Conservation (phyloP, 2,329 filamentous ascomycete genomes). For the Talaromyces piceae region DNA sequence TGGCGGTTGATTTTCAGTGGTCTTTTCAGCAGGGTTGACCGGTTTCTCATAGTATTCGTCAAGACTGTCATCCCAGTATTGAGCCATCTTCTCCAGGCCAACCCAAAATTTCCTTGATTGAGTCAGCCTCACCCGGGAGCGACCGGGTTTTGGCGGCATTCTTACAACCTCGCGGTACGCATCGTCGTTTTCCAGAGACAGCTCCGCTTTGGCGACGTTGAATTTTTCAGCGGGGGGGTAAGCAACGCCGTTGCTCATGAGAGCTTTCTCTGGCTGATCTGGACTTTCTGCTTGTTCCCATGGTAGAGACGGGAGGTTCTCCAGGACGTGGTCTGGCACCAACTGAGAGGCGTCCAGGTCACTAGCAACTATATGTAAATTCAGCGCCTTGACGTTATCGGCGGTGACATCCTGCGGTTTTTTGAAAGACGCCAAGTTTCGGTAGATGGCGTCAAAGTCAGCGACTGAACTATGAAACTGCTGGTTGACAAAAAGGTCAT, state of each 20-base stretch:
- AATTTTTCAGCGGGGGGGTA: slow-evolving; percentile 44
- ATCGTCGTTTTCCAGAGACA: slow-evolving; percentile 49
- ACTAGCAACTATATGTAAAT: slow-evolving; percentile 31
- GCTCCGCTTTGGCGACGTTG: slow-evolving; percentile 42
- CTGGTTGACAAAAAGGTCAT: slow-evolving; percentile 31
- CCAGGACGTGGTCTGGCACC: slow-evolving; percentile 27
- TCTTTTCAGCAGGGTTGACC: slow-evolving; percentile 13
- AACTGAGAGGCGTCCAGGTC: slow-evolving; percentile 31
- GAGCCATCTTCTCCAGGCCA: slow-evolving; percentile 50
- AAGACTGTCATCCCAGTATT: slow-evolving; percentile 55
- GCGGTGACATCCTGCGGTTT: slow-evolving; percentile 34
- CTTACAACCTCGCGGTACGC: slow-evolving; percentile 51
- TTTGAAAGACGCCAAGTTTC: slow-evolving; percentile 37
- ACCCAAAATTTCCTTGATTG: slow-evolving; percentile 56
- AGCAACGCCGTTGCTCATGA: slow-evolving; percentile 43
- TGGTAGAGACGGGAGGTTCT: slow-evolving; percentile 30
- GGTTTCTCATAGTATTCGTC: slow-evolving; percentile 48
- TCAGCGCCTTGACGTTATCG: slow-evolving; percentile 34
- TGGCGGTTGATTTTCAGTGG: background rate
- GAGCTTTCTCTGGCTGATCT: slow-evolving; percentile 21
- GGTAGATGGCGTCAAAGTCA: slow-evolving; percentile 33
- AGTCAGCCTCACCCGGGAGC: slow-evolving; percentile 43
- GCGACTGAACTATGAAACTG: slow-evolving; percentile 25
- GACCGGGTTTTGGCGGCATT: slow-evolving; percentile 37
- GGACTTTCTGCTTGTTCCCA: slow-evolving; percentile 20